Evolutionary conservation across 768 basidiomycete genomes (phyloP).

Genomic region (Rhizopogon sp.): DNA sequence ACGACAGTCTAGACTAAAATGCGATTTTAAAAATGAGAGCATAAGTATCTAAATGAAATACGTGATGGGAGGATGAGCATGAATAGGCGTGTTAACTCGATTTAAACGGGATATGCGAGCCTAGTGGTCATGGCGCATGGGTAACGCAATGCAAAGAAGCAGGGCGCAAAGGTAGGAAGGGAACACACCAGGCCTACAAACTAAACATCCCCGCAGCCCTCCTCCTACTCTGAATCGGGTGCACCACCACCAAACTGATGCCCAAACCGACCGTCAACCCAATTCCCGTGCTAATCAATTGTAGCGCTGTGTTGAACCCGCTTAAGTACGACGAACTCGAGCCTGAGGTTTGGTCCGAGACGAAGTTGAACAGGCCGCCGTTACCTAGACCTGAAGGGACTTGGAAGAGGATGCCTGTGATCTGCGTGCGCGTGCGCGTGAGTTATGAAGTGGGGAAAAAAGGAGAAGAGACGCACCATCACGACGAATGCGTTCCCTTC

Average conservation of each 20-base stretch:
- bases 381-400: conserved; percentile 78
- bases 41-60: neutral
- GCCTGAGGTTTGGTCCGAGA: conserved; percentile 48
- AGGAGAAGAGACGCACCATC: conserved; percentile 42
- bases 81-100: neutral
- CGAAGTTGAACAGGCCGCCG: conserved; percentile 74
- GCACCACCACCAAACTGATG: conserved; percentile 59
- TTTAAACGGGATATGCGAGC: neutral
- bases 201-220: conserved; percentile 62
- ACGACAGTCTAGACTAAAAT: too few relatives aligned
- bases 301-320: conserved; percentile 72
- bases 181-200: conserved; percentile 27
- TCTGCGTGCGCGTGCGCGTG: conserved; percentile 21
- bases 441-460: too few relatives aligned
- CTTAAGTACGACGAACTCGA: conserved; percentile 53
- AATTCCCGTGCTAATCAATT: conserved; percentile 72
- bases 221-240: conserved; percentile 55
- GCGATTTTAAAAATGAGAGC: too few relatives aligned
- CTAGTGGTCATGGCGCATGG: too few relatives aligned
- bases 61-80: neutral
- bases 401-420: conserved; percentile 82
- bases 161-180: neutral
- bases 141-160: neutral
- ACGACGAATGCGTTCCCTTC: conserved; percentile 75
- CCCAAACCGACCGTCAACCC: conserved; percentile 79